Conservation (phyloP, 2,329 filamentous ascomycete genomes). For the Trichophyton schoenleinii region DNA sequence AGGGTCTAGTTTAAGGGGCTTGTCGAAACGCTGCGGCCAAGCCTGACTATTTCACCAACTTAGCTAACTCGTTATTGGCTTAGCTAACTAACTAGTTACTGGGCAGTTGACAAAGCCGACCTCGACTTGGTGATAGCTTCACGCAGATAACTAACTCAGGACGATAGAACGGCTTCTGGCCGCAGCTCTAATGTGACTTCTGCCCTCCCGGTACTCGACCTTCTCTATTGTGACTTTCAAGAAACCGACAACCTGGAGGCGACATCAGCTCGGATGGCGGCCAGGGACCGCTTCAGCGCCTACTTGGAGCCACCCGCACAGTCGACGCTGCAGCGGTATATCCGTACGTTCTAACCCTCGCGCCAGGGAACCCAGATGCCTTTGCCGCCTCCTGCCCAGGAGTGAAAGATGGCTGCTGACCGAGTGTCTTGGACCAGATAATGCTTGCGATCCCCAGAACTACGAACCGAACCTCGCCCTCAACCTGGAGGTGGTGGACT, state of each 20-base stretch:
- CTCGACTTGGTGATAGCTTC: background rate
- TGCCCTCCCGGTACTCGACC: background rate
- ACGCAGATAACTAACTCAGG: background rate
- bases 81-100: too few species aligned
- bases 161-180: background rate
- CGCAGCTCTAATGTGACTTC: background rate
- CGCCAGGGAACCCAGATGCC: background rate
- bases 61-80: too few species aligned
- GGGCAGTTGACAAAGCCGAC: too few species aligned
- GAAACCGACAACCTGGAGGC: slow-evolving; percentile 60
- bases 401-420: background rate
- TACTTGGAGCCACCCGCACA: slow-evolving; percentile 58
- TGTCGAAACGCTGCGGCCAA: too few species aligned
- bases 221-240: background rate
- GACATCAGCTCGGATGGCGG: slow-evolving; percentile 85
- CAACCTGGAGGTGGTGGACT: slow-evolving; percentile 88
- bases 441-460: slow-evolving; percentile 92
- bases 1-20: too few species aligned
- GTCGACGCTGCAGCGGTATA: slow-evolving; percentile 86
- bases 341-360: slow-evolving; percentile 42
- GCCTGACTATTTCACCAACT: too few species aligned
- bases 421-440: slow-evolving; percentile 39
- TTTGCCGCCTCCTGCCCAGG: background rate
- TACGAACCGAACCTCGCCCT: slow-evolving; percentile 95
- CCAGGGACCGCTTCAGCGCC: slow-evolving; percentile 83